Evolutionary conservation across 2,329 filamentous ascomycete species (phyloP).

Genomic region (Botrytis hyacinthi): DNA sequence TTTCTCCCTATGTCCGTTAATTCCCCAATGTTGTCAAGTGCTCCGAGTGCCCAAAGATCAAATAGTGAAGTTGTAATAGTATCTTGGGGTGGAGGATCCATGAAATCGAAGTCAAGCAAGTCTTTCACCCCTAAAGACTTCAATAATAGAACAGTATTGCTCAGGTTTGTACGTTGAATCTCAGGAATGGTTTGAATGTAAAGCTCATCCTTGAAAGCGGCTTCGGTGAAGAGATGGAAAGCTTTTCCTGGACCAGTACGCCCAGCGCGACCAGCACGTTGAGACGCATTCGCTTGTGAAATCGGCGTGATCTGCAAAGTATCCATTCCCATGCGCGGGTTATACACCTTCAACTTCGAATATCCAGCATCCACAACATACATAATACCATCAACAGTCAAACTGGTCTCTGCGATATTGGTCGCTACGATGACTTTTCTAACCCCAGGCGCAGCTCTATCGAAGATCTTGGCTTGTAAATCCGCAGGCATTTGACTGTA

Average conservation of each 20-base stretch:
- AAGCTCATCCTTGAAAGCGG: constrained; percentile 91
- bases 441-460: constrained; percentile 82
- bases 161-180: constrained; percentile 93
- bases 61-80: constrained; percentile 97
- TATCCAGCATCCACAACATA: constrained; percentile 97
- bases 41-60: constrained; percentile 93
- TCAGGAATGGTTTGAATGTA: constrained; percentile 97
- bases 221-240: constrained; percentile 90
- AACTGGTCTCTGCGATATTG: constrained; percentile 95
- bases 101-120: constrained; percentile 94
- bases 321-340: constrained; percentile 99
- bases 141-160: constrained; percentile 89
- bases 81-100: constrained; percentile 97
- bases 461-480: constrained; percentile 96
- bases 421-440: constrained; percentile 98
- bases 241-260: constrained; percentile 94
- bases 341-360: constrained; percentile 98
- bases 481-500: constrained; percentile 99
- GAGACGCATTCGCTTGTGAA: constrained; percentile 91
- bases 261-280: constrained; percentile 89
- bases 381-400: constrained; percentile 99
- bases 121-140: constrained; percentile 95
- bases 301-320: constrained; percentile 97
- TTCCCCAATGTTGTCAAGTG: constrained; percentile 89
- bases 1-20: constrained; percentile 81